phyloP scores from a whole-genome alignment of 2,329 filamentous ascomycete genomes.

The Penicillium paneum region DNA sequence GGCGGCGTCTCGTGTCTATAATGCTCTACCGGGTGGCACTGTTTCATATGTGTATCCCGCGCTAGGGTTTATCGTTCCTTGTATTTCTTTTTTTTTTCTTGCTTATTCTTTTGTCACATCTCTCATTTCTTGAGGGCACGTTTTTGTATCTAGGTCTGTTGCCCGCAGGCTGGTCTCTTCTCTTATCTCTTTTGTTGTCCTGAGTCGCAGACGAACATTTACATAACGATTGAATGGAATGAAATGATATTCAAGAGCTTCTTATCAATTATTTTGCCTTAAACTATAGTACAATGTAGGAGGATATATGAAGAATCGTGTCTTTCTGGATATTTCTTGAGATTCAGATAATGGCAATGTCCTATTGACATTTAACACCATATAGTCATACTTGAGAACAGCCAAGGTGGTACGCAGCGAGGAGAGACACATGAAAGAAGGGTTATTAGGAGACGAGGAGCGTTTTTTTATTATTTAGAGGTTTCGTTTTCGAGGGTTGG shows the following conservation, averaged over 20 bases:
- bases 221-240: conserved; percentile 11
- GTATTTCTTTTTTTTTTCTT: background rate
- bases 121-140: background rate
- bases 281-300: background rate
- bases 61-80: background rate
- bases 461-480: conserved; percentile 8
- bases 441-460: background rate
- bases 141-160: conserved; percentile 2
- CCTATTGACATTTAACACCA: background rate
- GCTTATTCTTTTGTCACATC: background rate
- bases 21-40: background rate
- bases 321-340: background rate
- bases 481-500: conserved; percentile 1
- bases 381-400: background rate
- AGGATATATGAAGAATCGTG: background rate
- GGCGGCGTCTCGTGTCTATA: conserved; percentile 6
- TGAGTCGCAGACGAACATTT: conserved; percentile 1
- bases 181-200: conserved; percentile 6
- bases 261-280: background rate
- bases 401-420: background rate
- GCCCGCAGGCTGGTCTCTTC: background rate
- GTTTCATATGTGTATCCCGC: conserved; percentile 1
- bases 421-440: background rate
- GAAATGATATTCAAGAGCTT: background rate
- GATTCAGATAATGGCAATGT: background rate